phyloP scores from a whole-genome alignment of 257 asterid genomes.

The Gynochthodes officinalis region DNA sequence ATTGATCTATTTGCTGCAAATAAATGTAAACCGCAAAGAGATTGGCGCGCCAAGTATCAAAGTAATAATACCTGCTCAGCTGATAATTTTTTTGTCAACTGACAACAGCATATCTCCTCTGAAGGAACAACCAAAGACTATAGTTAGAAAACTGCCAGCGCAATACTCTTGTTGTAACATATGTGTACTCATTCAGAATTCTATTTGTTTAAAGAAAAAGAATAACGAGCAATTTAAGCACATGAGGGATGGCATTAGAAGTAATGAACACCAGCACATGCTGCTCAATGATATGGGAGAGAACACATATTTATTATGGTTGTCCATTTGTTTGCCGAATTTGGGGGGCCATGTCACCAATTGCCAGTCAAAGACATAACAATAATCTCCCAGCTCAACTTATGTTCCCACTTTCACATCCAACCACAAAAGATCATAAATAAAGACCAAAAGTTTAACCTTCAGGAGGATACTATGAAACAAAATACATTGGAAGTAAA shows the following conservation, averaged over 20 bases:
- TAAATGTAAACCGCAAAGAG: background rate
- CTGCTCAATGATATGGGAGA: constrained; percentile 2
- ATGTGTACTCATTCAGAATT: background rate
- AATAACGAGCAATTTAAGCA: background rate
- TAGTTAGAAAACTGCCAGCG: constrained; percentile 9
- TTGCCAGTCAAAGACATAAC: background rate
- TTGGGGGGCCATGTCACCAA: background rate
- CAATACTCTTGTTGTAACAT: background rate
- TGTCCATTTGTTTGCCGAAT: background rate
- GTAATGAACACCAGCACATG: background rate
- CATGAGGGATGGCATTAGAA: background rate
- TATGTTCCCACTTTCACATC: background rate
- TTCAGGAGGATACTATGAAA: background rate
- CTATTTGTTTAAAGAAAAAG: background rate
- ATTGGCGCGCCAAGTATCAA: background rate
- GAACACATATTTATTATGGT: constrained; percentile 10
- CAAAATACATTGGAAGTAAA: background rate
- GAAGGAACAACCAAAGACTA: constrained; percentile 17
- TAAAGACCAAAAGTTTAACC: background rate
- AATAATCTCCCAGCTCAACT: background rate
- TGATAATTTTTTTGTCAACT: constrained; percentile 24
- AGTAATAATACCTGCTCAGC: constrained; percentile 30
- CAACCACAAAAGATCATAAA: background rate
- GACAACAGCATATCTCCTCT: constrained; percentile 32
- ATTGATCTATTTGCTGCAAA: background rate